Evolutionary conservation across 2,329 filamentous ascomycete genomes (phyloP).

Genomic region (Cryphonectria japonica): DNA sequence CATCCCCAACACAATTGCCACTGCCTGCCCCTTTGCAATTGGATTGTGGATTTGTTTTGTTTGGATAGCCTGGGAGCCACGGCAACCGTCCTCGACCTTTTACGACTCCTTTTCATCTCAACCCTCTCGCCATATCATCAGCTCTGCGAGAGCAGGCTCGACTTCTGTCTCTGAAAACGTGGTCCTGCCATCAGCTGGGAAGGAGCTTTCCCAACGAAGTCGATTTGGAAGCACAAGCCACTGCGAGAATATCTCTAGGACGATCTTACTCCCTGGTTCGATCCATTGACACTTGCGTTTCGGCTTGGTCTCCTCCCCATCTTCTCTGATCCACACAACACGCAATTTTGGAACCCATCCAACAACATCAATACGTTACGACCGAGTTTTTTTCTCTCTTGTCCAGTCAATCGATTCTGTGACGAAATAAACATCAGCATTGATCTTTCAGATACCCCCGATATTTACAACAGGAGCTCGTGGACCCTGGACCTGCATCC

Average conservation of each 20-base stretch:
- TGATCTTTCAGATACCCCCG: constrained; percentile 16
- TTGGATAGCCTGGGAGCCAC: constrained; percentile 8
- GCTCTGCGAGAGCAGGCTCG: background rate
- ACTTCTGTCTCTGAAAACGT: background rate
- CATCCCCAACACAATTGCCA: background rate
- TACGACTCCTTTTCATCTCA: background rate
- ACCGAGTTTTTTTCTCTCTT: constrained; percentile 16
- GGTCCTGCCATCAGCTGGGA: background rate
- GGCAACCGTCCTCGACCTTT: constrained; percentile 1
- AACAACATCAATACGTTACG: constrained; percentile 24
- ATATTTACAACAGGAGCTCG: background rate
- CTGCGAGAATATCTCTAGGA: background rate
- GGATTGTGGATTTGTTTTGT: constrained; percentile 7
- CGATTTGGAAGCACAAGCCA: background rate
- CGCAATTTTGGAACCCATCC: constrained; percentile 23
- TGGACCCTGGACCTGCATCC: constrained; percentile 8
- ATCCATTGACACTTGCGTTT: background rate
- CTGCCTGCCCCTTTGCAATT: constrained; percentile 6
- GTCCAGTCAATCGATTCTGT: constrained; percentile 21
- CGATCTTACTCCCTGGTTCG: background rate
- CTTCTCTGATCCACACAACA: background rate
- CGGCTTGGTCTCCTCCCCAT: background rate
- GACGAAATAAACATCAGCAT: constrained; percentile 24
- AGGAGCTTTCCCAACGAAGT: background rate
- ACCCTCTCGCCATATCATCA: background rate